phyloP scores from a whole-genome alignment of 2,329 filamentous ascomycete genomes.

The Epichloe sp. region DNA sequence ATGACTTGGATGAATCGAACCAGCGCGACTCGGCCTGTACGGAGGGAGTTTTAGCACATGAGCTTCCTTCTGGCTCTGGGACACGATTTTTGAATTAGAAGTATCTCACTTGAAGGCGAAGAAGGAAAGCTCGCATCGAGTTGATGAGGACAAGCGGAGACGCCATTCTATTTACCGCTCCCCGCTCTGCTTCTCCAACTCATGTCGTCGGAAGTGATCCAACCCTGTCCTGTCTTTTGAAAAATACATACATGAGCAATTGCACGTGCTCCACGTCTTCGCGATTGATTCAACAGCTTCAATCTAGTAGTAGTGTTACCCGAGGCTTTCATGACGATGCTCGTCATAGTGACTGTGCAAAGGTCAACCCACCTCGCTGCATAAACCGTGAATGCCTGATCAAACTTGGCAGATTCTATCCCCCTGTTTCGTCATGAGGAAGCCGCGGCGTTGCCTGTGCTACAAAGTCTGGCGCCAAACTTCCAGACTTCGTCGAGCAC shows the following conservation, averaged over 20 bases:
- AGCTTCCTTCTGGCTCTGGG: not conserved
- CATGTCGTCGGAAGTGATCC: not conserved
- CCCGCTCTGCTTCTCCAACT: not conserved
- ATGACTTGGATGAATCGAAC: not conserved
- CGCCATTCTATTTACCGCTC: not conserved
- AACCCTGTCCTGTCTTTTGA: not conserved
- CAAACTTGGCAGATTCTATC: not conserved
- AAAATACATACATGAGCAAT: not conserved
- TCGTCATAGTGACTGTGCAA: not conserved
- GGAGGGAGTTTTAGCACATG: no score
- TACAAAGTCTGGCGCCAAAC: constrained; percentile 46
- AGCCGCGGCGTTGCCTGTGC: constrained; percentile 7
- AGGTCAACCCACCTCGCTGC: not conserved
- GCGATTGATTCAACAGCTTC: not conserved
- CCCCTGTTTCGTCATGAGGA: not conserved
- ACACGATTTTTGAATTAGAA: not conserved
- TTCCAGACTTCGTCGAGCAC: constrained; percentile 70
- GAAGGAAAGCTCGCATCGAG: no score
- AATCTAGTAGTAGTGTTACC: not conserved
- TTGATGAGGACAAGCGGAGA: not conserved
- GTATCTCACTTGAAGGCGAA: not conserved
- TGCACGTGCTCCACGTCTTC: not conserved
- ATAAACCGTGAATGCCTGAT: not conserved
- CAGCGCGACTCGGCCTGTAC: no score
- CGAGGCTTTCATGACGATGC: not conserved